Evolutionary conservation across 169 alveolate species (phyloP).

Genomic region (Amoebophrya sp.): DNA sequence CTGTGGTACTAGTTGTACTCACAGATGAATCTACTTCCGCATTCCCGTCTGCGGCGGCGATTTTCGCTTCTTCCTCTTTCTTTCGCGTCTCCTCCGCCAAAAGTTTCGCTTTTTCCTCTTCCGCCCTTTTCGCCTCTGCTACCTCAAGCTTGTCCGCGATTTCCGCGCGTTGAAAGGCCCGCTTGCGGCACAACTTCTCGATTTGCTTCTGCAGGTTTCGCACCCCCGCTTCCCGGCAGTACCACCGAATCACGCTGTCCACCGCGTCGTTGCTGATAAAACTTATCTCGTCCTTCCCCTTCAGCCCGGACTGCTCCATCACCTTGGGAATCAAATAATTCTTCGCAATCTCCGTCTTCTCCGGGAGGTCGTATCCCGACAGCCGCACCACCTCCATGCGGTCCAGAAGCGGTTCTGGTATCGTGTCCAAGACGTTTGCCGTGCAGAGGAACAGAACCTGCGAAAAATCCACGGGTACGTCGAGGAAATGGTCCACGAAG

Average conservation of each 20-base stretch:
- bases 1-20: too few species aligned
- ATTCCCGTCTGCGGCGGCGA: too few species aligned
- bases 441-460: slow-evolving; percentile 84
- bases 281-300: slow-evolving; percentile 41
- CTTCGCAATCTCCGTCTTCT: slow-evolving; percentile 72
- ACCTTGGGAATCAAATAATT: slow-evolving; percentile 69
- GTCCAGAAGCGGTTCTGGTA: slow-evolving; percentile 78
- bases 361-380: slow-evolving; percentile 54
- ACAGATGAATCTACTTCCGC: too few species aligned
- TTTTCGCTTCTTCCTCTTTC: neutral
- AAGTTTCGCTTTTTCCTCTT: neutral
- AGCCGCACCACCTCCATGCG: slow-evolving; percentile 81
- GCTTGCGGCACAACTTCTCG: slow-evolving; percentile 72
- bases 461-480: slow-evolving; percentile 66
- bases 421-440: slow-evolving; percentile 80
- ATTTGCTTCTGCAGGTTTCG: slow-evolving; percentile 69
- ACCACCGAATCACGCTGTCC: slow-evolving; percentile 62
- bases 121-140: neutral
- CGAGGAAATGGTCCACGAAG: slow-evolving; percentile 53
- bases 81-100: neutral
- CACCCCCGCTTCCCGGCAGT: slow-evolving; percentile 88
- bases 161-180: slow-evolving; percentile 57
- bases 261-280: slow-evolving; percentile 51
- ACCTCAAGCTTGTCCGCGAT: too few species aligned
- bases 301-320: slow-evolving; percentile 60